phyloP scores from a whole-genome alignment of 805 yeast genomes.

The Wickerhamiella kurtzmanii region DNA sequence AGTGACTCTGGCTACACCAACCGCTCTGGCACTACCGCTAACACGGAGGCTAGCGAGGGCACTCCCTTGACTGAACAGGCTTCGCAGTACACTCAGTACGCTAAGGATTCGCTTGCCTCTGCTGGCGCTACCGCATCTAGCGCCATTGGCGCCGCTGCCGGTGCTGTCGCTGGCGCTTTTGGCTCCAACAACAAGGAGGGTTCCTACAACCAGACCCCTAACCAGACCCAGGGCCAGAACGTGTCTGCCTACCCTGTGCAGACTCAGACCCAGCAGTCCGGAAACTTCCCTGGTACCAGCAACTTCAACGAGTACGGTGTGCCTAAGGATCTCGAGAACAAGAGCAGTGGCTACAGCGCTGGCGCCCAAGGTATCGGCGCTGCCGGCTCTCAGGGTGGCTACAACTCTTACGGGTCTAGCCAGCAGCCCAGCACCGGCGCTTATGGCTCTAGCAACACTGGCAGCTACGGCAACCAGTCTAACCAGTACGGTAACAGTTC shows the following conservation, averaged over 20 bases:
- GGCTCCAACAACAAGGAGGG: not conserved
- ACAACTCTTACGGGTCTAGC: not conserved
- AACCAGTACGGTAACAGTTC: too few relatives aligned
- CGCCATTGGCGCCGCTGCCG: slow-evolving; percentile 3
- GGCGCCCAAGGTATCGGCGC: too few relatives aligned
- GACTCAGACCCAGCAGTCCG: not conserved
- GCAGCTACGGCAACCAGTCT: too few relatives aligned
- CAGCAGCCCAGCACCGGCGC: too few relatives aligned
- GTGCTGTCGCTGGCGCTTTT: slow-evolving; percentile 2
- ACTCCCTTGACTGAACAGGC: not conserved
- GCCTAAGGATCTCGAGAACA: not conserved
- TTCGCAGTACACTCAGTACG: slow-evolving; percentile 5
- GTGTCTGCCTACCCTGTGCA: not conserved
- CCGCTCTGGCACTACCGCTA: not conserved
- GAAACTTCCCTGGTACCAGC: not conserved
- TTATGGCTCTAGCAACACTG: too few relatives aligned
- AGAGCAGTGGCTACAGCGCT: not conserved
- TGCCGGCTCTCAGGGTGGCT: not conserved
- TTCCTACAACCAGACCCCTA: not conserved
- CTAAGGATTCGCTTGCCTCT: slow-evolving; percentile 12
- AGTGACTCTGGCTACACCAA: not conserved
- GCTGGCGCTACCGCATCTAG: slow-evolving; percentile 8
- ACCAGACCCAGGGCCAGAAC: not conserved
- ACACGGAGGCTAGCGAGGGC: not conserved
- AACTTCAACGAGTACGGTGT: not conserved